A percentile compares a stretch with the other conserved stretches of the same genome.
phyloP scores from a whole-genome alignment of 2,329 filamentous ascomycete genomes.

The Aspergillus ochraceoroseus region DNA sequence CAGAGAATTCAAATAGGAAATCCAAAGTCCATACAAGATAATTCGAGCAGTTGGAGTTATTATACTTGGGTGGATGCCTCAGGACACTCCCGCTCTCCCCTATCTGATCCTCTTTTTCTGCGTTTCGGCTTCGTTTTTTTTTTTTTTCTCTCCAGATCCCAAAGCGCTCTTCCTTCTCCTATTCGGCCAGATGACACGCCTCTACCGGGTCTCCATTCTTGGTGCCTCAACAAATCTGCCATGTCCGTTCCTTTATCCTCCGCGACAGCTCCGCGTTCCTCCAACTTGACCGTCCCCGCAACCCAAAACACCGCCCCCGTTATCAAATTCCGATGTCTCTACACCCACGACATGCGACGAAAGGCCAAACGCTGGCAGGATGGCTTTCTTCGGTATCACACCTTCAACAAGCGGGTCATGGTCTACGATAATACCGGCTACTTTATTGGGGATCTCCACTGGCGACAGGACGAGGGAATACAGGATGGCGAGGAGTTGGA shows the following conservation, averaged over 20 bases:
- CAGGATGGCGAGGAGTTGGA: constrained; percentile 76
- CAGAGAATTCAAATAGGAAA: no score
- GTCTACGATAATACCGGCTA: constrained; percentile 78
- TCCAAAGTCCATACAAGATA: no score
- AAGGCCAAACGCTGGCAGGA: constrained; percentile 95
- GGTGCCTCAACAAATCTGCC: constrained; percentile 10
- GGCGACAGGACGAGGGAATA: constrained; percentile 63
- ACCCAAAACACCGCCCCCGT: constrained; percentile 67
- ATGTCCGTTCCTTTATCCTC: constrained; percentile 27
- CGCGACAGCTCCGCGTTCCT: constrained; percentile 7
- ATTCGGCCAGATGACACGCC: constrained; percentile 14
- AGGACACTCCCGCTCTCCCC: constrained; percentile 3
- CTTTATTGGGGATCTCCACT: constrained; percentile 79
- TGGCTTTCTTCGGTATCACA: constrained; percentile 79
- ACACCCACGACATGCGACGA: constrained; percentile 74
- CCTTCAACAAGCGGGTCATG: constrained; percentile 88
- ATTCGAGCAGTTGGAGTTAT: no score
- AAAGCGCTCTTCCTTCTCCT: not conserved
- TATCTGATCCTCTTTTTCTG: constrained; percentile 1
- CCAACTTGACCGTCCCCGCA: constrained; percentile 37
- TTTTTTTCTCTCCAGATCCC: not conserved
- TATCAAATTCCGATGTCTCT: constrained; percentile 77
- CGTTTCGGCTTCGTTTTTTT: constrained; percentile 1
- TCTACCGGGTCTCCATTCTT: constrained; percentile 10
- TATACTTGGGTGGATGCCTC: no score